phyloP scores from a whole-genome alignment of 2,329 filamentous ascomycete species.

The Colletotrichum euphorbiae region DNA sequence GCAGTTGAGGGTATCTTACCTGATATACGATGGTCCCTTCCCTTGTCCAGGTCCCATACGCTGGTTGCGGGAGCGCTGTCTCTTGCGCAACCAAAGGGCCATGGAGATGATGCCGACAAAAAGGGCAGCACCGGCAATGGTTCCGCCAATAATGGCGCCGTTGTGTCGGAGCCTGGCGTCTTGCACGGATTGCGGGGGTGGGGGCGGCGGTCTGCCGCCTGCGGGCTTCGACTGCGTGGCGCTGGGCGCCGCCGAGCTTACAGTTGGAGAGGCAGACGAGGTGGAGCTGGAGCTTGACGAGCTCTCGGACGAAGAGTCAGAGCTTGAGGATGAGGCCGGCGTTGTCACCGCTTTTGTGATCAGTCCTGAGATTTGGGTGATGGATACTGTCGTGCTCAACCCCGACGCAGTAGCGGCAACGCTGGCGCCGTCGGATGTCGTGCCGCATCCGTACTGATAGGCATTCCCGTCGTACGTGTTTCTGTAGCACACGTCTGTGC shows the following conservation, averaged over 20 bases:
- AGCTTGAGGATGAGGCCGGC: conserved; percentile 34
- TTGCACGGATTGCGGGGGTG: conserved; percentile 30
- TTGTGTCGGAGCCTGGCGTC: conserved; percentile 41
- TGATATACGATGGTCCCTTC: conserved; percentile 54
- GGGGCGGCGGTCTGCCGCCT: conserved; percentile 44
- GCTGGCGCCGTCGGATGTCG: conserved; percentile 59
- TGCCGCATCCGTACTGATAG: conserved; percentile 68
- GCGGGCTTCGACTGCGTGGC: conserved; percentile 40
- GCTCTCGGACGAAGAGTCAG: conserved; percentile 33
- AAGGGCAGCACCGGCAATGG: conserved; percentile 62
- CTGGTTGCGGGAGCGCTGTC: conserved; percentile 53
- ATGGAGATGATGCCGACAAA: conserved; percentile 57
- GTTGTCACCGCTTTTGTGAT: conserved; percentile 49
- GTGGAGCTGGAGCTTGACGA: conserved; percentile 7
- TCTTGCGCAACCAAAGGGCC: conserved; percentile 57
- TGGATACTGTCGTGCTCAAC: conserved; percentile 48
- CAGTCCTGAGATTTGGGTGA: conserved; percentile 54
- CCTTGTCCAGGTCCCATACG: conserved; percentile 56
- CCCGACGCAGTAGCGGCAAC: conserved; percentile 62
- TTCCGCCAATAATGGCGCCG: conserved; percentile 66
- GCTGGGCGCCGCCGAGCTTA: conserved; percentile 35
- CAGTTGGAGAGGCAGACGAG: conserved; percentile 14
- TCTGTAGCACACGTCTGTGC: conserved; percentile 63
- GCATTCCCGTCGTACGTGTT: conserved; percentile 67
- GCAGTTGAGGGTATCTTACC: conserved; percentile 46